Conservation (phyloP, 352 stramenopile species). For the Pythium volutum region DNA sequence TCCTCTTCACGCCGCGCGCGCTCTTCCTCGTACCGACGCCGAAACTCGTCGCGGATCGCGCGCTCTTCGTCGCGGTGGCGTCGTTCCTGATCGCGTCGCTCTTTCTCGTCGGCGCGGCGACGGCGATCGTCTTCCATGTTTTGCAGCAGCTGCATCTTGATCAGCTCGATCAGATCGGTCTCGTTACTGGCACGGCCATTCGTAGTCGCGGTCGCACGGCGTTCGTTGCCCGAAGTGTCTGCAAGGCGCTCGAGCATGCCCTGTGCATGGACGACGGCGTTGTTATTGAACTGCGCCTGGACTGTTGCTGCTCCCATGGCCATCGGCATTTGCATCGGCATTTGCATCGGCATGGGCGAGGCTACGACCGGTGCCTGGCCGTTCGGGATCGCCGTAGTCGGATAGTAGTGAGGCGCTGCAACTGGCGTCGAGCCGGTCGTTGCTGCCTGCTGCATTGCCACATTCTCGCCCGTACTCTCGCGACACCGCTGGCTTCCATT, state of each 20-base stretch:
- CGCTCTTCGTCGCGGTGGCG: constrained; percentile 21
- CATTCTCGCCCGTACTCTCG: constrained; percentile 2
- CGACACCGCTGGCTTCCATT: background rate
- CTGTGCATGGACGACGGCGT: background rate
- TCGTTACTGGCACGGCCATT: background rate
- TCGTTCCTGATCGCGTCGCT: constrained; percentile 19
- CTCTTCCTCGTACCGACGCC: constrained; percentile 23
- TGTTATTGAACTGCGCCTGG: background rate
- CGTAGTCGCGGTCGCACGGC: background rate
- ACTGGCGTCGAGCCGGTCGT: background rate
- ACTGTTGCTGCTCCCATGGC: background rate
- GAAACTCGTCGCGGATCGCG: constrained; percentile 19
- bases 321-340: background rate
- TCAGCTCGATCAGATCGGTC: constrained; percentile 18
- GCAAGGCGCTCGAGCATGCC: constrained; percentile 2
- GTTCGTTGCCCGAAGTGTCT: background rate
- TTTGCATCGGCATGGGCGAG: background rate
- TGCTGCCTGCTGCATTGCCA: background rate
- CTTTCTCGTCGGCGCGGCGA: constrained; percentile 9
- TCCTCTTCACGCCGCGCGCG: constrained; percentile 18
- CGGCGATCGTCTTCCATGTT: constrained; percentile 21
- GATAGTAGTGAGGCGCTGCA: background rate
- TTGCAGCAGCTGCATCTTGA: constrained; percentile 25
- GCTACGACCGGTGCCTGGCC: background rate
- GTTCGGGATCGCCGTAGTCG: background rate